Base-by-base conservation (phyloP, 2,329 filamentous ascomycete species). In the Cryphonectria japonica region DNA sequence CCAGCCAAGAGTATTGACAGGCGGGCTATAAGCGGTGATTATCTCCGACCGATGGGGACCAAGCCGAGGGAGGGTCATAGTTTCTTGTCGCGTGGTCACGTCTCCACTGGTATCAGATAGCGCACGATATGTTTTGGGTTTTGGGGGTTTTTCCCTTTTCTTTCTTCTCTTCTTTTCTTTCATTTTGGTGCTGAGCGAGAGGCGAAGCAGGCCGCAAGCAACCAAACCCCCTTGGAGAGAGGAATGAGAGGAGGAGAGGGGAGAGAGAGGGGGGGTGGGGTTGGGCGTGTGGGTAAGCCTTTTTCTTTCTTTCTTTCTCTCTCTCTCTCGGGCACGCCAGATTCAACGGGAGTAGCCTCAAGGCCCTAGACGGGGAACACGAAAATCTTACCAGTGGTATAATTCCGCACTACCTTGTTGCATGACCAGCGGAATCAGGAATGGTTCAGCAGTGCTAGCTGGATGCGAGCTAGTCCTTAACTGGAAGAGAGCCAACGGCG, bases 401-500 rank as follows among this genome's bases (percentile, higher is more conserved):
- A 14, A 32, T 32, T 59, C 54, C 26, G 54, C 54, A 16, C 29
- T 57, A 57, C n/a, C 9, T 9, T 57, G 52, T 29, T 32, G 54
- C 54, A 59, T 32, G 54, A 13, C 54, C 26, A 32, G 54, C 26
- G 26, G 26, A 59, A 59, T 5, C 26, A 59, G 26, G 54, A 32
- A 59, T 32, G 54, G 54, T 7, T 16, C 16, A 3, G 26, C 26
- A 6, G 54, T 11, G 26, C 54, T 59, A 59, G 26, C n/a, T 29
- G 52, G 22, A 11, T n/a, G 9, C 16, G 3, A 41, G 39, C 41
- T 65, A 65, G 43, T 65, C 62, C 62, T 26, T 26, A 46, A 65
- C 39, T 46, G 62, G 62, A 50, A 65, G 39, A 65, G 43, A 46
- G 62, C 62, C 62, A 65, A 65, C 62, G 62, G 62, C 41, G 39